Conservation (phyloP, 768 basidiomycete species). For the Phallus indusiatus region DNA sequence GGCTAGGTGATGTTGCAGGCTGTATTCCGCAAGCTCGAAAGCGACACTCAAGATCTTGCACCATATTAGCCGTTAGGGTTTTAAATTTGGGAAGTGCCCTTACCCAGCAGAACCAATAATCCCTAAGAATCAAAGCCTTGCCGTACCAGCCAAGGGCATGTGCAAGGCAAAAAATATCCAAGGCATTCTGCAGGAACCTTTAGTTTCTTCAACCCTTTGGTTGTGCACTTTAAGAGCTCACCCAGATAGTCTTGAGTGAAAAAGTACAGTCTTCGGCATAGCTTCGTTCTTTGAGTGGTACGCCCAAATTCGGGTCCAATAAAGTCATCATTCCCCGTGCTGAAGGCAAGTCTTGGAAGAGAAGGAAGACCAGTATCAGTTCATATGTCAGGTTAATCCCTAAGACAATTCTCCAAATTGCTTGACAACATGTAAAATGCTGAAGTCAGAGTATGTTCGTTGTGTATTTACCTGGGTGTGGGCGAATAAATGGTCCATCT, state of each 20-base stretch:
- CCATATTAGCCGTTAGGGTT: constrained; percentile 11
- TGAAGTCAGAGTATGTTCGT: background rate
- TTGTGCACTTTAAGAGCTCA: constrained; percentile 21
- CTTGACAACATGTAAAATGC: constrained; percentile 16
- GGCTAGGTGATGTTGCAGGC: constrained; percentile 76
- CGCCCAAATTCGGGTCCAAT: constrained; percentile 63
- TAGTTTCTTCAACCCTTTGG: background rate
- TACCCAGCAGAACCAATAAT: constrained; percentile 95
- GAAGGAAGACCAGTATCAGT: constrained; percentile 69
- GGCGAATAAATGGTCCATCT: constrained; percentile 82
- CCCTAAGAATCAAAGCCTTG: constrained; percentile 81
- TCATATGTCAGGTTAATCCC: constrained; percentile 81
- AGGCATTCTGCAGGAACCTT: constrained; percentile 42
- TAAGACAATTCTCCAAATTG: constrained; percentile 73
- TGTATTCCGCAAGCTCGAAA: constrained; percentile 85
- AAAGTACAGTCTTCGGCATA: constrained; percentile 77
- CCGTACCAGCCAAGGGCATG: constrained; percentile 87
- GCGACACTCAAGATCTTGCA: constrained; percentile 74
- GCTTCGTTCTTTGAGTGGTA: constrained; percentile 71
- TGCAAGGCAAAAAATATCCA: constrained; percentile 82
- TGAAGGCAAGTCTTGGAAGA: constrained; percentile 76
- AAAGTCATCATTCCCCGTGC: constrained; percentile 72
- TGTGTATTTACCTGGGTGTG: constrained; percentile 44
- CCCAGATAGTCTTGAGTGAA: constrained; percentile 57
- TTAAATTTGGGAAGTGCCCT: constrained; percentile 8